Conservation (phyloP, 2,329 filamentous ascomycete species). For the Plectosphaerella sp. region DNA sequence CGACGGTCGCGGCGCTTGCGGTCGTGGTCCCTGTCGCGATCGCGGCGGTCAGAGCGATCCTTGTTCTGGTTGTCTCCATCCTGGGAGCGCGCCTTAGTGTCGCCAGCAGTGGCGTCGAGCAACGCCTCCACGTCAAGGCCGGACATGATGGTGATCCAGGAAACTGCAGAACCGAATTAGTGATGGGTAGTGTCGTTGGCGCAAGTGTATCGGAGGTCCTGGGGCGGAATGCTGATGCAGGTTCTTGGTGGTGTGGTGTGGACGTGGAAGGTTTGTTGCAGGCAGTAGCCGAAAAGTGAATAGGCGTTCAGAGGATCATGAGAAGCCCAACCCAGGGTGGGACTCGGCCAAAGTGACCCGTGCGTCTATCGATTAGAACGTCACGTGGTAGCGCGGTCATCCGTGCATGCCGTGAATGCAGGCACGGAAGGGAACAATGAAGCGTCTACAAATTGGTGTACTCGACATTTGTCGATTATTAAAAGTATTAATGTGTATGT, state of each 20-base stretch:
- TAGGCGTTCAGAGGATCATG: too few species aligned
- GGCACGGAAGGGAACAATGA: too few species aligned
- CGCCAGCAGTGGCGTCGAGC: conserved; percentile 76
- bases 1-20: conserved; percentile 45
- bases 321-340: too few species aligned
- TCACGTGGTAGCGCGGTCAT: too few species aligned
- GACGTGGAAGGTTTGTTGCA: not conserved
- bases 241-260: not conserved
- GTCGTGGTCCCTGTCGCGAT: conserved; percentile 44
- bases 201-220: not conserved
- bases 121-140: conserved; percentile 79
- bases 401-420: too few species aligned
- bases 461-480: not conserved
- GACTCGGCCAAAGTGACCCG: too few species aligned
- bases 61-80: conserved; percentile 56
- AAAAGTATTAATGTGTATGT: conserved; percentile 1
- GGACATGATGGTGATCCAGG: conserved; percentile 31
- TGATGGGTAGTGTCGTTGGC: not conserved
- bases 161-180: not conserved
- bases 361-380: too few species aligned
- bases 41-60: conserved; percentile 38
- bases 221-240: not conserved
- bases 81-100: conserved; percentile 40
- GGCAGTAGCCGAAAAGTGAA: not conserved
- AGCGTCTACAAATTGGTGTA: too few species aligned